Conservation (phyloP, 2,329 filamentous ascomycete species). For the Nannizziopsis arthrosporioides region DNA sequence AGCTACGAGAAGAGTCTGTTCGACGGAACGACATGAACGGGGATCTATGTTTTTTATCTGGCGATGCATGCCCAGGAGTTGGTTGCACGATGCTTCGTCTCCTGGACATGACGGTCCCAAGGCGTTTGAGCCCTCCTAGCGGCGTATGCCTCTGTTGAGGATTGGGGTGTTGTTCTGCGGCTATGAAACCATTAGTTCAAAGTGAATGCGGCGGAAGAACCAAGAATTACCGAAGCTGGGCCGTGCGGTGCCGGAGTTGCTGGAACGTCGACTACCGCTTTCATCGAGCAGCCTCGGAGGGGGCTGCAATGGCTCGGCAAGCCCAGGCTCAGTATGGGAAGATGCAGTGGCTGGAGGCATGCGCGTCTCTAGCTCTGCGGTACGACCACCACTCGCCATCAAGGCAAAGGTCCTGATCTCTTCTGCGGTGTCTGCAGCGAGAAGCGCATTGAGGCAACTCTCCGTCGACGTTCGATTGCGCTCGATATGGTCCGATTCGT, state of each 20-base stretch:
- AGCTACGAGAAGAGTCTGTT: constrained; percentile 17
- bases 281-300: constrained; percentile 40
- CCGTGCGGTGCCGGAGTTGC: constrained; percentile 32
- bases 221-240: constrained; percentile 23
- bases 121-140: constrained; percentile 35
- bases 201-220: constrained; percentile 1
- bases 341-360: constrained; percentile 18
- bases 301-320: constrained; percentile 27
- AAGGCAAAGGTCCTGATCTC: constrained; percentile 55
- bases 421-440: constrained; percentile 75
- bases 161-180: constrained; percentile 22
- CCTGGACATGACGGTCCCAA: constrained; percentile 39
- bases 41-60: constrained; percentile 33
- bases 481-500: constrained; percentile 79
- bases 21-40: constrained; percentile 26
- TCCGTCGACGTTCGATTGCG: constrained; percentile 62
- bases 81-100: constrained; percentile 34
- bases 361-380: constrained; percentile 21
- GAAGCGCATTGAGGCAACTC: constrained; percentile 64
- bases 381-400: constrained; percentile 29
- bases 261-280: constrained; percentile 44
- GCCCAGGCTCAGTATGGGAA: constrained; percentile 16
- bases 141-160: constrained; percentile 31
- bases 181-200: constrained; percentile 18
- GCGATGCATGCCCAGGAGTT: constrained; percentile 20